Base-by-base conservation (phyloP, 2,329 filamentous ascomycete species). In the Neopestalotiopsis clavispora region DNA sequence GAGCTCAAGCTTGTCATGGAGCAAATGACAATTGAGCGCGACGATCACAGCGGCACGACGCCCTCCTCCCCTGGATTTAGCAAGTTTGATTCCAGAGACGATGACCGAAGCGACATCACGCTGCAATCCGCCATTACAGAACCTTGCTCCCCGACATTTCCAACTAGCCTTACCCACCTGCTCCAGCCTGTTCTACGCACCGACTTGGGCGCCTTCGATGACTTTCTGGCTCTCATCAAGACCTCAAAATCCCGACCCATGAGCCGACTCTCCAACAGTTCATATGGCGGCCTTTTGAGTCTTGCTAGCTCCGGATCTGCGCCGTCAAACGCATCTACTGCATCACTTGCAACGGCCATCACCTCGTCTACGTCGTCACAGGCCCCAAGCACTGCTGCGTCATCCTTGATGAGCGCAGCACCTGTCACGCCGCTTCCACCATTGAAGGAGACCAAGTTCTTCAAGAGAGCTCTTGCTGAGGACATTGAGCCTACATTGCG, bases 1-100 rank as follows among this genome's bases (percentile, higher is more conserved):
- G 93, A 98, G 79, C 88, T 99, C 71, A 99, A 99, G 81, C 86
- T 89, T 23, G 94, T 98, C 71, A 94, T 99, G 90, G 94, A 97
- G 80, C 91, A 92, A 74, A 93, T 98, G 90, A 88, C 86, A 30
- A 85, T 89, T 13, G 90, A 94, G 73, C 87, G 86, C 70, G 93
- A 96, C 73, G 92, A 97, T 73, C 86, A 89, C 72, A 90, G 86
- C 59, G 89, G 90, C n/a, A 92, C 93, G 10, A 88, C 92, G 9
- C 94, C 94, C 1, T 94, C 94, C 0, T 97, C 95, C 1, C 95
- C 95, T 0, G 91, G 90, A 9, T 84, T 92, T 64, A 89, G 89
- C 77, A 92, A 89, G 72, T 89, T 92, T 69, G 94, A 97, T 67
- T 75, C 80, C 49, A 83, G 82, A 68, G 84, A 88, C 12, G 82